Percentiles rank a stretch among this genome's conserved stretches.
phyloP scores from a whole-genome alignment of 106 monocot genomes.

The Apostasia ramifera region DNA sequence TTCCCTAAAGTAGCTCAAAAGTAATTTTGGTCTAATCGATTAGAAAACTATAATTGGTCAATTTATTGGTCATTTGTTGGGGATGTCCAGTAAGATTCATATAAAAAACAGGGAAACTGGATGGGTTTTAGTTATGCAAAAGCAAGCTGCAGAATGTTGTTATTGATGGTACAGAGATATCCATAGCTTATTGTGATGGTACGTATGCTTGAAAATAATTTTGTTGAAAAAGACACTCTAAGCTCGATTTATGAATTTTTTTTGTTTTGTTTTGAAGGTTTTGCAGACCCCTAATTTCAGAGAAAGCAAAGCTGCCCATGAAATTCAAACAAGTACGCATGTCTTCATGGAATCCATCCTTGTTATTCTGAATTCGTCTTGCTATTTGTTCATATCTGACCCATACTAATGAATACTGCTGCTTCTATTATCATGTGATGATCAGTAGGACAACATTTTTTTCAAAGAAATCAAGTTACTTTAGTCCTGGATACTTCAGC shows the following conservation, averaged over 20 bases:
- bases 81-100: too few relatives aligned
- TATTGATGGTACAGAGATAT: not conserved
- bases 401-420: not conserved
- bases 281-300: constrained; percentile 22
- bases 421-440: not conserved
- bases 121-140: not conserved
- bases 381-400: not conserved
- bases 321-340: constrained; percentile 27
- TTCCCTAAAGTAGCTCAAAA: too few relatives aligned
- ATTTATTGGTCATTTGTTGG: too few relatives aligned
- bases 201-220: not conserved
- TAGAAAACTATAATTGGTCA: too few relatives aligned
- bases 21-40: too few relatives aligned
- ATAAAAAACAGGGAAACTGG: too few relatives aligned
- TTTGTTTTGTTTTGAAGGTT: constrained; percentile 17
- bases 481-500: not conserved
- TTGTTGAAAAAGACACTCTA: not conserved
- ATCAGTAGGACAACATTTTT: not conserved
- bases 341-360: not conserved
- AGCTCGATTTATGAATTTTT: not conserved
- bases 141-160: not conserved
- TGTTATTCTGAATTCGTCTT: not conserved
- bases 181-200: not conserved
- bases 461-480: not conserved
- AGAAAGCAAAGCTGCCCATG: constrained; percentile 16